phyloP scores from a whole-genome alignment of 306 rosid genomes.

The Vigna reflexopilosa region DNA sequence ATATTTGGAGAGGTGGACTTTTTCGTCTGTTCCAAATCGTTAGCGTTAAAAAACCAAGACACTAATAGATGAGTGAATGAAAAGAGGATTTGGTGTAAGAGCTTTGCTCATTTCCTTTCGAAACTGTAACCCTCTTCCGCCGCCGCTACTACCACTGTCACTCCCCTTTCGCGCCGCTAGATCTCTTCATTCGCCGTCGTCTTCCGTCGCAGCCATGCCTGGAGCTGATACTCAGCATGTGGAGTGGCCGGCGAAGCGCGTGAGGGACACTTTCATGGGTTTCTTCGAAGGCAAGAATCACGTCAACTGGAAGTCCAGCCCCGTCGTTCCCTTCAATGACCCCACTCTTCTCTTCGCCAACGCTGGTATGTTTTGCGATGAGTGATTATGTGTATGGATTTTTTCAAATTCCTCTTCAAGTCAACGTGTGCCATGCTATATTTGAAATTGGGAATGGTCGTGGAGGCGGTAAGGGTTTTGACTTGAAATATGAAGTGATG shows the following conservation, averaged over 20 bases:
- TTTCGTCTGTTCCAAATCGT: neutral
- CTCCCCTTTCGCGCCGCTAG: conserved; percentile 9
- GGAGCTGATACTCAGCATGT: conserved; percentile 10
- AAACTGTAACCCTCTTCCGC: conserved; percentile 33
- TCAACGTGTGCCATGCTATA: neutral
- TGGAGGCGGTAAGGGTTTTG: neutral
- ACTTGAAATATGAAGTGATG: neutral
- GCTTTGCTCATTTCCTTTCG: neutral
- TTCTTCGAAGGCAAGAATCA: conserved; percentile 73
- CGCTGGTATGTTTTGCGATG: conserved; percentile 61
- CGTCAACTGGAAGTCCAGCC: conserved; percentile 72
- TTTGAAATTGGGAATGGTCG: neutral
- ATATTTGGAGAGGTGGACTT: neutral
- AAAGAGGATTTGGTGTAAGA: conserved; percentile 22
- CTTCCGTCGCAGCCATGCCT: conserved; percentile 48
- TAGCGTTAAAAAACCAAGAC: neutral
- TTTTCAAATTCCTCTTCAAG: neutral
- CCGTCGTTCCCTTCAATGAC: conserved; percentile 90
- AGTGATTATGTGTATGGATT: neutral
- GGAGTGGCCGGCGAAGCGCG: conserved; percentile 56
- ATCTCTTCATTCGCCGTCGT: conserved; percentile 17
- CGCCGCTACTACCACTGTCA: conserved; percentile 19
- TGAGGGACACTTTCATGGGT: conserved; percentile 49
- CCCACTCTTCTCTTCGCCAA: conserved; percentile 92
- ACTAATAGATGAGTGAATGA: conserved; percentile 41